Evolutionary conservation across 176 grass and related monocot genomes (phyloP).

Genomic region (Musa acuminata): DNA sequence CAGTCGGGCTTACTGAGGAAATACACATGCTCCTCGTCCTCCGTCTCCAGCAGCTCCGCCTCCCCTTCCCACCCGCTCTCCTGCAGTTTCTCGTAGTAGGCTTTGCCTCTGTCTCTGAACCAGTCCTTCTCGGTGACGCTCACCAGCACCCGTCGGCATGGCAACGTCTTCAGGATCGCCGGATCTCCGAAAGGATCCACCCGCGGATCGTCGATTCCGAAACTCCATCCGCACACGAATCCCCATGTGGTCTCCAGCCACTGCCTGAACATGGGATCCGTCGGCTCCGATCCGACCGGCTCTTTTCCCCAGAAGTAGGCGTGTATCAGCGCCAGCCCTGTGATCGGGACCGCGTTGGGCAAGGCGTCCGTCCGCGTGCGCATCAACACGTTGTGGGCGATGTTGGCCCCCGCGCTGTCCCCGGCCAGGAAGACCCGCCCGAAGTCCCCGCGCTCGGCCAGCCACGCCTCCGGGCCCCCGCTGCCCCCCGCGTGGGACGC

Average conservation of each 20-base stretch:
- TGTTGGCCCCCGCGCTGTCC: slow-evolving; percentile 57
- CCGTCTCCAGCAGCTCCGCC: slow-evolving; percentile 7
- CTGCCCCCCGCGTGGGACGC: slow-evolving; percentile 14
- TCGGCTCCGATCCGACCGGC: slow-evolving; percentile 29
- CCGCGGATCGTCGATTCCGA: slow-evolving; percentile 54
- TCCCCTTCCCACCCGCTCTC: slow-evolving; percentile 17
- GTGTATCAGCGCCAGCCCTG: slow-evolving; percentile 43
- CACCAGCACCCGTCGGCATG: slow-evolving; percentile 12
- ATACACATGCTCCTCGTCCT: slow-evolving; percentile 32
- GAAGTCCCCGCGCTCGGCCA: slow-evolving; percentile 38
- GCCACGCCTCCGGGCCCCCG: slow-evolving; percentile 26
- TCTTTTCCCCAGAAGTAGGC: slow-evolving; percentile 75
- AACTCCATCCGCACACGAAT: slow-evolving; percentile 1
- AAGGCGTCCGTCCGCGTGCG: slow-evolving; percentile 33
- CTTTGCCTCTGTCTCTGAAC: slow-evolving; percentile 28
- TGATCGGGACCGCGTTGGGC: slow-evolving; percentile 19
- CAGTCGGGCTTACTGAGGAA: slow-evolving; percentile 28
- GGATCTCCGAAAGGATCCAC: slow-evolving; percentile 49
- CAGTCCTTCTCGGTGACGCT: slow-evolving; percentile 34
- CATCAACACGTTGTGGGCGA: slow-evolving; percentile 56
- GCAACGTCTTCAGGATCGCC: not conserved
- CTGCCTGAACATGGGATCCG: slow-evolving; percentile 21
- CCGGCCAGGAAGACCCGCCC: slow-evolving; percentile 33
- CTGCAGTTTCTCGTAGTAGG: slow-evolving; percentile 37
- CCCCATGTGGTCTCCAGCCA: slow-evolving; percentile 33